A percentile compares a stretch with the other conserved stretches of the same genome.
These are phyloP conservation scores for Globisporangium viniferum DNA, from an alignment of 352 stramenopile genomes.

Conservation along the genomic window DNA sequence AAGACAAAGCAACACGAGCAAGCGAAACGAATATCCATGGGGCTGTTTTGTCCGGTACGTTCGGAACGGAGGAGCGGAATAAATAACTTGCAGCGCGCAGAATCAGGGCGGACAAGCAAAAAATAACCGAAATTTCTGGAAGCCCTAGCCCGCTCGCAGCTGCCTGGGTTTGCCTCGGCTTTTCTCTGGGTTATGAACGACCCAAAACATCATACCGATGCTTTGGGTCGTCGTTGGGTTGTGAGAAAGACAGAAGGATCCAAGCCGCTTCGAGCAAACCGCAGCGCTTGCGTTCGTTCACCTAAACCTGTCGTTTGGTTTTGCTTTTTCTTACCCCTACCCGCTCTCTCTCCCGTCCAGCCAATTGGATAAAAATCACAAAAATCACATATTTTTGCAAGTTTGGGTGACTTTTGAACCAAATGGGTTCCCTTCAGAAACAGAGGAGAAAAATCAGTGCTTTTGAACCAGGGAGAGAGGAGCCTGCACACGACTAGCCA, in stretches of 20 bases:
- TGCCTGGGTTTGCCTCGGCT: neutral
- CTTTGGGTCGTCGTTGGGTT: neutral
- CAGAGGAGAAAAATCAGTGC: neutral
- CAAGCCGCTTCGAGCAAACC: no score
- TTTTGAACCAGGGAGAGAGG: no score
- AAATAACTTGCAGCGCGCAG: neutral
- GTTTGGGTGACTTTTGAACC: neutral
- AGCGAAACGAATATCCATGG: neutral
- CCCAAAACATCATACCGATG: no score
- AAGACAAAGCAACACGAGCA: neutral
- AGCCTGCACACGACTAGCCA: no score
- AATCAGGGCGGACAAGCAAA: neutral
- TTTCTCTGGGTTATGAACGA: neutral
- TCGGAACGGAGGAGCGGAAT: neutral
- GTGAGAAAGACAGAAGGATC: neutral
- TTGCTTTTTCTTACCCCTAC: neutral
- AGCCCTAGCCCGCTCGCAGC: neutral
- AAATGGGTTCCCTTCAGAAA: neutral
- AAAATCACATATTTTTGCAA: neutral
- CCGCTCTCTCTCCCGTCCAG: neutral
- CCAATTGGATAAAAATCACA: neutral
- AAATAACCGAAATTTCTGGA: neutral
- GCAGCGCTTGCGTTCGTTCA: neutral
- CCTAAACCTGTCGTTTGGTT: neutral
- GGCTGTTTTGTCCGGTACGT: no score